Percentiles rank a stretch among this genome's conserved stretches.
phyloP scores from a whole-genome alignment of 2,329 filamentous ascomycete genomes.

The Arthrobotrys pseudoclavata region DNA sequence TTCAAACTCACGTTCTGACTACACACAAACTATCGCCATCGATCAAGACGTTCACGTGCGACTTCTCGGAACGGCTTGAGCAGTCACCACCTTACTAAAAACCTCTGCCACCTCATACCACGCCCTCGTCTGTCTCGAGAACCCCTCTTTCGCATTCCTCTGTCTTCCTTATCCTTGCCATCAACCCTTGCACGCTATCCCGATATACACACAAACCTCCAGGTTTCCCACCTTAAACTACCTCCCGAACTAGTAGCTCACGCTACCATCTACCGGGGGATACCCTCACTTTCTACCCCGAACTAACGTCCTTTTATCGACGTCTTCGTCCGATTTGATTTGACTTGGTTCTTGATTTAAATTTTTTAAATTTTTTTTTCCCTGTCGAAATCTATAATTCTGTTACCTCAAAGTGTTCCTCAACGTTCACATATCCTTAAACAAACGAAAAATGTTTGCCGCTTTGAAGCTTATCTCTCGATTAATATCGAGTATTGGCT shows the following conservation, averaged over 20 bases:
- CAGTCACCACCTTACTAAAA: constrained; percentile 51
- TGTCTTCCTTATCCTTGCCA: constrained; percentile 52
- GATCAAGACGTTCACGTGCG: constrained; percentile 52
- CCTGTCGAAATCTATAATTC: neutral
- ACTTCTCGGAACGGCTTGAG: constrained; percentile 60
- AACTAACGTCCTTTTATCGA: constrained; percentile 48
- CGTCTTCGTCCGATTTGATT: constrained; percentile 46
- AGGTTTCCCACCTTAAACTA: constrained; percentile 48
- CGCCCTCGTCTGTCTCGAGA: constrained; percentile 30
- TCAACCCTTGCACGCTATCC: constrained; percentile 44
- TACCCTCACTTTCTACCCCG: constrained; percentile 50
- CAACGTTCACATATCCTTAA: constrained; percentile 9
- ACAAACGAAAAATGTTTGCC: constrained; percentile 31
- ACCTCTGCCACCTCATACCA: constrained; percentile 33
- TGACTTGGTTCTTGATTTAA: neutral
- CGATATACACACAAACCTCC: constrained; percentile 48
- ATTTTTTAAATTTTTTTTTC: neutral
- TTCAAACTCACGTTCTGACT: neutral
- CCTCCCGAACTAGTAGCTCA: constrained; percentile 49
- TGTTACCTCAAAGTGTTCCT: constrained; percentile 26
- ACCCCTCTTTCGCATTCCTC: constrained; percentile 56
- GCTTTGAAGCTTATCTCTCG: constrained; percentile 67
- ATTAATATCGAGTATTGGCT: constrained; percentile 89
- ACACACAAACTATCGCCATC: constrained; percentile 30
- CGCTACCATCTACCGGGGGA: constrained; percentile 38